Percentiles rank a stretch among this genome's conserved stretches.
These are phyloP conservation scores for Usnea hakonensis DNA, from an alignment of 495 filamentous ascomycete species.

Conservation along the genomic window DNA sequence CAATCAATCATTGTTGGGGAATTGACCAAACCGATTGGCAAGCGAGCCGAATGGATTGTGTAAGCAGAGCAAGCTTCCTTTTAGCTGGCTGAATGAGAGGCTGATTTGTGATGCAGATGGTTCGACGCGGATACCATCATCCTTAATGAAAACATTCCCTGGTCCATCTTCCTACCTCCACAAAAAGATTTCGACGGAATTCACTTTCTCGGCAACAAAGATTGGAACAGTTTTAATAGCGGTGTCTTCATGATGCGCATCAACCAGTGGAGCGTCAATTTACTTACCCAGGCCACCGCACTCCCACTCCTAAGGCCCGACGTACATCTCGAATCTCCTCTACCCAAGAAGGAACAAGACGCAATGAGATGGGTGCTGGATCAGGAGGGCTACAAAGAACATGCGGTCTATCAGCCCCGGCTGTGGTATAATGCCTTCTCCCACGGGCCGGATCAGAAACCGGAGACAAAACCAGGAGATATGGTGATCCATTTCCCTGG, in stretches of 20 bases:
- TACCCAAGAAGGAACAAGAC: slow-evolving; percentile 7
- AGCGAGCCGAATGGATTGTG: slow-evolving; percentile 40
- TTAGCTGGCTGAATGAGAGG: background rate
- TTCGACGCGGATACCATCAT: slow-evolving; percentile 33
- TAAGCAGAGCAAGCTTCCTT: slow-evolving; percentile 16
- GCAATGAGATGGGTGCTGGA: slow-evolving; percentile 9
- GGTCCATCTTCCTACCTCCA: slow-evolving; percentile 46
- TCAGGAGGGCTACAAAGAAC: slow-evolving; percentile 3
- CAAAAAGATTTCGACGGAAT: slow-evolving; percentile 33
- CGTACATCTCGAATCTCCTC: slow-evolving; percentile 14
- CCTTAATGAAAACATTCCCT: slow-evolving; percentile 41
- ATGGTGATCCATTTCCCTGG: slow-evolving; percentile 7
- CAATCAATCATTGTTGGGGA: slow-evolving; percentile 36
- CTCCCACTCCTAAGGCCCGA: slow-evolving; percentile 38
- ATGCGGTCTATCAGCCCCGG: slow-evolving; percentile 13
- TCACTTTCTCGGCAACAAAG: slow-evolving; percentile 41
- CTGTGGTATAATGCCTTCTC: slow-evolving; percentile 9
- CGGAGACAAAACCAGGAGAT: background rate
- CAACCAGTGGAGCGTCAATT: slow-evolving; percentile 40
- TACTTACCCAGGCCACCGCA: slow-evolving; percentile 39
- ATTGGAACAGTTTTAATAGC: slow-evolving; percentile 51
- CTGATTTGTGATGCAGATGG: slow-evolving; percentile 32
- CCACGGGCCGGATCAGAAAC: background rate
- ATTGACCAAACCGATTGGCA: slow-evolving; percentile 30
- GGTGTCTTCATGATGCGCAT: slow-evolving; percentile 45